Conservation (phyloP, 2,329 filamentous ascomycete species). For the Penicillium sp. region DNA sequence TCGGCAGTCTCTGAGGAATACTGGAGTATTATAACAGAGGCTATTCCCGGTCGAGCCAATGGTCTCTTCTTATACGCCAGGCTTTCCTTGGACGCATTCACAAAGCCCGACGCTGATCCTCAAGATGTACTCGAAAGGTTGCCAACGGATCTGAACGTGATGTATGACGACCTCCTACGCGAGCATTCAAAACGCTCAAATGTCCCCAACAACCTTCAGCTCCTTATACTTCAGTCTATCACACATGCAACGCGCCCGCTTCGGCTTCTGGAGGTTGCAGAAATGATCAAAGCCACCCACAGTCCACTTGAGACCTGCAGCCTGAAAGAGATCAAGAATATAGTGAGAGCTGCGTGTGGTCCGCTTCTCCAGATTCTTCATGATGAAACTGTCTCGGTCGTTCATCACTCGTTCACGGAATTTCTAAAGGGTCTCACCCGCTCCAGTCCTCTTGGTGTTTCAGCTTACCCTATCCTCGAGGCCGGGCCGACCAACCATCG, state of each 20-base stretch:
- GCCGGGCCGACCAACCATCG: slow-evolving; percentile 10
- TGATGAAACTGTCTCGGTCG: slow-evolving; percentile 49
- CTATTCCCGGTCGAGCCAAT: slow-evolving; percentile 19
- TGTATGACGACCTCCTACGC: slow-evolving; percentile 44
- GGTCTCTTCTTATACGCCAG: slow-evolving; percentile 23
- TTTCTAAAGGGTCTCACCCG: slow-evolving; percentile 39
- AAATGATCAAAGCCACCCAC: slow-evolving; percentile 17
- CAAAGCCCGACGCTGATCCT: slow-evolving; percentile 2
- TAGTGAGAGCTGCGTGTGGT: slow-evolving; percentile 42
- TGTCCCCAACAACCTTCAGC: slow-evolving; percentile 36
- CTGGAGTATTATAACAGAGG: slow-evolving; percentile 13
- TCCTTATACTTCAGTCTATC: slow-evolving; percentile 44
- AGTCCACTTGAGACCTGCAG: neutral
- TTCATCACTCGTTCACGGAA: slow-evolving; percentile 54
- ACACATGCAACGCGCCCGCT: slow-evolving; percentile 48
- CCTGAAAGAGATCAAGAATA: slow-evolving; percentile 32
- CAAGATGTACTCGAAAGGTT: slow-evolving; percentile 28
- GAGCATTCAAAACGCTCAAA: slow-evolving; percentile 40
- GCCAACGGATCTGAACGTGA: slow-evolving; percentile 40
- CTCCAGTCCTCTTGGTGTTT: neutral
- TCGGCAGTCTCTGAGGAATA: slow-evolving; percentile 7
- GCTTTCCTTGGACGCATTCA: slow-evolving; percentile 18
- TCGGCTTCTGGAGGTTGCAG: slow-evolving; percentile 47
- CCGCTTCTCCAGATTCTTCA: slow-evolving; percentile 48
- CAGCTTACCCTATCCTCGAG: slow-evolving; percentile 11